Evolutionary conservation across 73 alveolate genomes (phyloP), one percentile per base, ranked within the genome.

Genomic region (Paramecium caudatum): DNA sequence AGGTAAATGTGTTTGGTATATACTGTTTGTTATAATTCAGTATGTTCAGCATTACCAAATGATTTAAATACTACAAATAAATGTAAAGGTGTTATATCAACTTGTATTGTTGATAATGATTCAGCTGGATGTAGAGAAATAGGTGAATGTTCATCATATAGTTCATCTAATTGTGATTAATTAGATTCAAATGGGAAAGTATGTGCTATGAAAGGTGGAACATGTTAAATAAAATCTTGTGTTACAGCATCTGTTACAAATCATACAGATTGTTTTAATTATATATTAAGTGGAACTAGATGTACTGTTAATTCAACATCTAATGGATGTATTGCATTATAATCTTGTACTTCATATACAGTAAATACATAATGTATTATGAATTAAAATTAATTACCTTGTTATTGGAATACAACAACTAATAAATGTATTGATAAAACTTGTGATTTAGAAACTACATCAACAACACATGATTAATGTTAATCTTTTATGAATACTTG

Each of bases 321-420:
- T 55, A 55, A 55, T 5, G 80, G 80, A 9, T 74, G 88, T 43
- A 21, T 74, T 16, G 88, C 36, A 74, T 41, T 37, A 30, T 36
- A 16, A 6, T 19, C 23, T 17, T 74, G 88, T 74, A 3, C 39
- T 37, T 36, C 39, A 10, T 74, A 74, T 74, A 74, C 17, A 41
- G 43, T 16, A 1, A 16, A 74, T 3, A 34, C 9, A 41, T 37
- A 74, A 19, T 74, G 88, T 43, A 30, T 36, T 13, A 65, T 33
- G 3, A 65, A 43, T 65, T 32, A 65, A 6, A 2, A 4, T 3
- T 16, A 13, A 30, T 32, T 32, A 15, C 6, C 0, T 27, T 74
- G 88, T 7, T 74, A 8, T 74, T 74, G 88, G 88, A n/a, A 48
- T 41, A 10, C 6, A 41, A 32, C 23, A 30, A 65, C 32, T 74